Evolutionary conservation across 306 rosid genomes (phyloP), one percentile per base, ranked within the genome.

Genomic region (Castanea sativa): DNA sequence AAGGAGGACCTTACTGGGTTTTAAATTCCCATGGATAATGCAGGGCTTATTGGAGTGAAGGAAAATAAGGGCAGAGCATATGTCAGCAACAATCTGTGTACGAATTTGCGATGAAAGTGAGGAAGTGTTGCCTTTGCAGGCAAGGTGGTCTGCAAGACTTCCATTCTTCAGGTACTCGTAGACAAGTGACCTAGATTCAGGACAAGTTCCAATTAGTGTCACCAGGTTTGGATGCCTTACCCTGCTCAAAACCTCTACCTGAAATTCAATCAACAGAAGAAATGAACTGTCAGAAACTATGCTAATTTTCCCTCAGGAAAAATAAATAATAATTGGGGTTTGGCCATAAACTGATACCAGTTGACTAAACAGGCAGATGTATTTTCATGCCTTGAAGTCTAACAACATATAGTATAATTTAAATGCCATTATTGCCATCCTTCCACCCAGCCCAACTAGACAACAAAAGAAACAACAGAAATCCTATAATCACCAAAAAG

Each of bases 61-160:
- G 83, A 95, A 95, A 70, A 90, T 83, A 69, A 95, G 89, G 82
- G 91, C 91, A 73, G 96, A 92, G 85, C 99, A 95, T 79, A 95
- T 85, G 55, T 91, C 91, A 58, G 90, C 73, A 71, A 92, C 91
- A 85, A 92, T 85, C 74, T 89, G 79, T 13, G 87, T 83, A 79
- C 98, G 92, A 79, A 88, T 83, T 87, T 92, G 90, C 98, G 94
- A 92, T 69, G 99, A 88, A 87, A 95, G 91, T 71, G 97, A 81
- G 45, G 74, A 55, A 76, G 82, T 79, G 35, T 75, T 89, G 71
- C 81, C 85, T 83, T 87, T 88, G 81, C 78, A 52, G 77, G 86
- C 78, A 78, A 95, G 96, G 75, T 83, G 88, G 77, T 90, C 88
- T 82, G 89, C 97, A 75, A 95, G 93, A 89, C 96, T 90, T 51